Evolutionary conservation across 192 early-diverging fungal species (phyloP), one percentile per base, ranked within the genome.

Genomic region (Chytriomyces sp.): DNA sequence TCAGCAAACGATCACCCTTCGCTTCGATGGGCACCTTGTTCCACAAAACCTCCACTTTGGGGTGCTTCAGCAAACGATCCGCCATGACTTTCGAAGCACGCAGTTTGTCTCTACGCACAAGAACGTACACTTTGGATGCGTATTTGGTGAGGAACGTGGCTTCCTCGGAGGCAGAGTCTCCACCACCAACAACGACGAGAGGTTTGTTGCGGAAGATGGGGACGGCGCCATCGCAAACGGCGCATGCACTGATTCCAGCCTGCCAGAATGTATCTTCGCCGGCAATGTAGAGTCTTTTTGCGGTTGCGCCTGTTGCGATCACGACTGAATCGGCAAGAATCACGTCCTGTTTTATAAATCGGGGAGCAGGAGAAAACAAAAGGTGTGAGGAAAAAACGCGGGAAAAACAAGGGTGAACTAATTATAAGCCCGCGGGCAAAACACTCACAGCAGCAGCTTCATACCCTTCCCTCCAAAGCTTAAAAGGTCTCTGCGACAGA

Each of bases 11-110:
- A 72, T 98, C 91, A 75, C 97, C 97, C 77, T 94, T 91, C 67
- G 93, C 90, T 82, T 94, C 92, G 61, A 91, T 85, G 20, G 96
- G 94, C 64, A 92, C 78, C 49, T 85, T 93, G 86, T 96, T 97
- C 91, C 93, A 99, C 50, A 97, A 82, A 49, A 98, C 87, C 59
- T 95, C 95, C 61, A 98, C 89, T 85, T 99, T 96, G 84, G 95
- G 92, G 85, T 99, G 89, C 63, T 77, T 89, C 13, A 88, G 64
- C 6, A 95, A 86, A 67, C 97, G 93, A 75, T 92, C 87, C 64
- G 94, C 96, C 97, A 99, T 99, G 59, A 97, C 96, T 85, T 95
- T 94, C 76, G 95, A 96, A 23, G 97, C 97, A 76, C 97, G 93
- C 50, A 99, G 91, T 80, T 91, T 92, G 85, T 98, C 97, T 76